Evolutionary conservation across 140 eudicot genomes (phyloP).

Genomic region (Oenanthe javanica): DNA sequence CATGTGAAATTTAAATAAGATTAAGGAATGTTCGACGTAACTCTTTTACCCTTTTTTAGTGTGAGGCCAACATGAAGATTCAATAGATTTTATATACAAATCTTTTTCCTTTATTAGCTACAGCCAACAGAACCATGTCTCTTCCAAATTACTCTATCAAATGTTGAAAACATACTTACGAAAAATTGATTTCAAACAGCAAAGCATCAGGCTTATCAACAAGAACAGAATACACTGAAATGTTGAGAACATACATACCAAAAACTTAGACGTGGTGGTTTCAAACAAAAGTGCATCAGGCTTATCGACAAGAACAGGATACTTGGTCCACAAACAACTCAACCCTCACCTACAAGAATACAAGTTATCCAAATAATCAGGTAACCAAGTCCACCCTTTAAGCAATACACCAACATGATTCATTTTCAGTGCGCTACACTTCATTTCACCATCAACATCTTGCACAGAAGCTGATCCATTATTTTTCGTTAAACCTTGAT

Average conservation of each 20-base stretch:
- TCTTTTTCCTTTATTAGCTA: too few species aligned
- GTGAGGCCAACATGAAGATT: too few species aligned
- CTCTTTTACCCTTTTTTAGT: too few species aligned
- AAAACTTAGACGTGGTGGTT: conserved; percentile 74
- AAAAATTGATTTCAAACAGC: too few species aligned
- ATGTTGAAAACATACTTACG: too few species aligned
- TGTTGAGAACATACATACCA: conserved; percentile 28
- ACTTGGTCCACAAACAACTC: conserved; percentile 96
- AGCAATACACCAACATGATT: conserved; percentile 80
- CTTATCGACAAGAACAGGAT: conserved; percentile 69
- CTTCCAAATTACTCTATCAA: too few species aligned
- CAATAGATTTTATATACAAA: too few species aligned
- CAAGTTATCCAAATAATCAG: conserved; percentile 95
- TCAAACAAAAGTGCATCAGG: conserved; percentile 92
- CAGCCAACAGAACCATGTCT: too few species aligned
- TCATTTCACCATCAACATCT: conserved; percentile 35
- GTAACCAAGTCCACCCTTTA: conserved; percentile 99
- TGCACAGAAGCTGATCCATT: conserved; percentile 44
- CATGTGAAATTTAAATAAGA: too few species aligned
- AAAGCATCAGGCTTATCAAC: too few species aligned
- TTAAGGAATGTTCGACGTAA: too few species aligned
- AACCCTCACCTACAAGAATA: conserved; percentile 80
- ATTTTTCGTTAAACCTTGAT: conserved; percentile 16
- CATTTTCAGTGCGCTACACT: conserved; percentile 67
- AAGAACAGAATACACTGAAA: not conserved